Evolutionary conservation across 192 early-diverging fungal species (phyloP), one percentile per base, ranked within the genome.

Genomic region (Oehlia diaphana): DNA sequence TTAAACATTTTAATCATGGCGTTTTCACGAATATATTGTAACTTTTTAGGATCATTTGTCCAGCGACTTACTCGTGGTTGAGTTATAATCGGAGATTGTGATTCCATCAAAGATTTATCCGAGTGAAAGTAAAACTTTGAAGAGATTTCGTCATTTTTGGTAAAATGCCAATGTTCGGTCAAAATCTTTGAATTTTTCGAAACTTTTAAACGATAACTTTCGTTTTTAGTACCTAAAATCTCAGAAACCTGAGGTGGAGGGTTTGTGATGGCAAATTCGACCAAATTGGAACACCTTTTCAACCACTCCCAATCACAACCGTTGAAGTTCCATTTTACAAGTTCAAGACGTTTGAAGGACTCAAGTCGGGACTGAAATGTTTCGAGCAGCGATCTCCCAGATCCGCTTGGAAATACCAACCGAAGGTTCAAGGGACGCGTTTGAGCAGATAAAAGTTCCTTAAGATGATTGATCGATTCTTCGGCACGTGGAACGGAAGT

Each of bases 121-220:
- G 21, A 16, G 42, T 77, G 35, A 65, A 77, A 77, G 62, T 77
- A 62, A 31, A 50, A 33, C 28, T 31, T 74, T 74, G 31, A 74
- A 74, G 53, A 19, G 47, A 77, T 47, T 63, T 65, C 23, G 19
- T 77, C 75, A 47, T 28, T 37, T 16, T 66, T 47, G n/a, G 50
- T 42, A 44, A 77, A 66, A 77, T 77, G 63, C 75, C 75, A 77
- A 77, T 77, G 75, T 66, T 31, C 28, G 35, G 75, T 77, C 65
- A 21, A 10, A 65, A 77, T 65, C 62, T 65, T 77, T 23, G 63
- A 77, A 39, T 77, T 77, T 77, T 77, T 77, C 37, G 75, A 77
- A 10, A 9, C 2, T 42, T 44, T 77, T 28, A 65, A 77, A 33
- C 35, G 61, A 77, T 77, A 23, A 28, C 10, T 65, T 77, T 63